Percentiles rank a stretch among this genome's conserved stretches.
Evolutionary conservation across 495 filamentous ascomycete genomes (phyloP).

Genomic region (Trichoderma reesei): DNA sequence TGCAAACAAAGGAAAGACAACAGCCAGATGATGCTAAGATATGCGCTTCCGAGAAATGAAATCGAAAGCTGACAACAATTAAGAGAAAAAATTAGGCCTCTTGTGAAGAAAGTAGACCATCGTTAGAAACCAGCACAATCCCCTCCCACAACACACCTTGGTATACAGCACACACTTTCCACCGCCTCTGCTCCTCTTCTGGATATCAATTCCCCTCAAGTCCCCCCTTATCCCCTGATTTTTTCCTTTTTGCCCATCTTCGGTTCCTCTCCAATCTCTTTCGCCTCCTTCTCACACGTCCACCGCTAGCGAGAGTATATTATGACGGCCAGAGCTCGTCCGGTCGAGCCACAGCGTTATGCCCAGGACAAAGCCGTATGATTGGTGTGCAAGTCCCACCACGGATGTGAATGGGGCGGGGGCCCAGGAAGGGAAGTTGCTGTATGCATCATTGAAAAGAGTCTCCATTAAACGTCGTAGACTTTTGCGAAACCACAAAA

Average conservation of each 20-base stretch:
- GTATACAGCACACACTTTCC: not conserved
- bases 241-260: not conserved
- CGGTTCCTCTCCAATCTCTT: not conserved
- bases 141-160: not conserved
- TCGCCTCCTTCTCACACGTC: not conserved
- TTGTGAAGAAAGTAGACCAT: not conserved
- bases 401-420: not conserved
- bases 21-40: not conserved
- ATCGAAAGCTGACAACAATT: not conserved
- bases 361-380: not conserved
- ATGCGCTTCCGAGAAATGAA: not conserved
- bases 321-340: not conserved
- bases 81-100: not conserved
- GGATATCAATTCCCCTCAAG: too few relatives aligned
- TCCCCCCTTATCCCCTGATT: not conserved
- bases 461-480: conserved; percentile 7
- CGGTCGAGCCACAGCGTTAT: not conserved
- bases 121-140: conserved; percentile 4
- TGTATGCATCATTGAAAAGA: conserved; percentile 2
- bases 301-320: not conserved
- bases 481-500: not conserved
- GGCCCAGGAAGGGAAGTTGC: not conserved
- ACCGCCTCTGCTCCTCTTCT: not conserved
- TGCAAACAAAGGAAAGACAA: too few relatives aligned
- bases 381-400: not conserved